Base-by-base conservation (phyloP, 805 yeast genomes). In the Candida corydali region DNA sequence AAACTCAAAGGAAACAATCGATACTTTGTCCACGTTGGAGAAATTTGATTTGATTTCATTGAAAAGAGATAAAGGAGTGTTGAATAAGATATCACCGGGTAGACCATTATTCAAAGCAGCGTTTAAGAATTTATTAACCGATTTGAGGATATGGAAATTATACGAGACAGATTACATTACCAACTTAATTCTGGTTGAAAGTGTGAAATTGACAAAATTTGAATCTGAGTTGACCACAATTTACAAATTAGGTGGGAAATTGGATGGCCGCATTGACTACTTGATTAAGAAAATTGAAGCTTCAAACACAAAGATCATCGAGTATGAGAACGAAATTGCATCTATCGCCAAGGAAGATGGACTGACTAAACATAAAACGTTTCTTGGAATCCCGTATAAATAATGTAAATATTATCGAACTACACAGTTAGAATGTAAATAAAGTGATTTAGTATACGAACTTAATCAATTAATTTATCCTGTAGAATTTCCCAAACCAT, bases 91-190 rank as follows among this genome's bases (percentile, higher is more conserved):
- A 14, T 59, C 63, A 15, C 86, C 95, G 1, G 95, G 96, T 0
- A 80, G 88, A 49, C 98, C 98, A 2, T 63, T 93, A 16, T 88
- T 69, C 57, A 71, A 73, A 39, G 85, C 89, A 0, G 96, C 98
- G 0, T 93, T 91, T 61, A 50, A 67, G 39, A 73, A 74, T 41
- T 66, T 93, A 52, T 71, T 79, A 3, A 46, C 66, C 2, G 89
- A 88, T 52, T 50, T 63, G 11, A 67, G 70, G 12, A 59, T 84
- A 5, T 73, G 68, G 38, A 76, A 76, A 17, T 67, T 77, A 9
- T 70, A 86, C 55, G 95, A 87, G 54, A 68, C 81, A 2, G 70
- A 76, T 17, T 78, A 80, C 43, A 59, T 82, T 36, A 61, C 68
- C 32, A 69, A 68, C 28, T 61, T 80, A 33, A 73, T 86, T 29